phyloP scores from a whole-genome alignment of 345 rosid species.

The Pistacia integerrima region DNA sequence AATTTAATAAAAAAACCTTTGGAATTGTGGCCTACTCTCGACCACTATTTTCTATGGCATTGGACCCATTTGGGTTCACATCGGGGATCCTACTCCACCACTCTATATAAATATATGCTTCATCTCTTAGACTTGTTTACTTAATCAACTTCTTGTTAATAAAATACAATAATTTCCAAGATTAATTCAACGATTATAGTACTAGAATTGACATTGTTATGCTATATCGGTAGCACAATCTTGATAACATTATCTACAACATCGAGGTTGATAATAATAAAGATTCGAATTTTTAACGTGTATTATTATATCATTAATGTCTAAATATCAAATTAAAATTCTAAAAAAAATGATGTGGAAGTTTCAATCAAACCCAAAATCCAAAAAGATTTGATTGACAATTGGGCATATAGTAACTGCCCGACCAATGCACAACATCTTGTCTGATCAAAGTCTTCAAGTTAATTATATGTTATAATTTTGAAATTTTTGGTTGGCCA shows the following conservation, averaged over 20 bases:
- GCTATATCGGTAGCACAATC: too few species aligned
- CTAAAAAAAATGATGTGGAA: not conserved
- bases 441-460: not conserved
- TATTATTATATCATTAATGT: too few species aligned
- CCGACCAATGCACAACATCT: not conserved
- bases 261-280: too few species aligned
- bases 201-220: too few species aligned
- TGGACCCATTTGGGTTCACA: slow-evolving; percentile 6
- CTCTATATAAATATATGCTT: not conserved
- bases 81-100: not conserved
- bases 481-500: not conserved
- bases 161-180: too few species aligned
- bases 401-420: not conserved
- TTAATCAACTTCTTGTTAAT: not conserved
- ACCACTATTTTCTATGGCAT: slow-evolving; percentile 9
- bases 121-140: not conserved
- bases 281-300: too few species aligned
- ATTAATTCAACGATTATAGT: too few species aligned
- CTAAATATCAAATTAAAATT: not conserved
- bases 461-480: not conserved
- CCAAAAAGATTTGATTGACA: not conserved
- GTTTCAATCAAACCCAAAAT: not conserved
- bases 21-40: slow-evolving; percentile 9
- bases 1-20: not conserved
- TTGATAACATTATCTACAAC: too few species aligned